Conservation (phyloP, 345 rosid genomes). For the Carallia pectinifolia region DNA sequence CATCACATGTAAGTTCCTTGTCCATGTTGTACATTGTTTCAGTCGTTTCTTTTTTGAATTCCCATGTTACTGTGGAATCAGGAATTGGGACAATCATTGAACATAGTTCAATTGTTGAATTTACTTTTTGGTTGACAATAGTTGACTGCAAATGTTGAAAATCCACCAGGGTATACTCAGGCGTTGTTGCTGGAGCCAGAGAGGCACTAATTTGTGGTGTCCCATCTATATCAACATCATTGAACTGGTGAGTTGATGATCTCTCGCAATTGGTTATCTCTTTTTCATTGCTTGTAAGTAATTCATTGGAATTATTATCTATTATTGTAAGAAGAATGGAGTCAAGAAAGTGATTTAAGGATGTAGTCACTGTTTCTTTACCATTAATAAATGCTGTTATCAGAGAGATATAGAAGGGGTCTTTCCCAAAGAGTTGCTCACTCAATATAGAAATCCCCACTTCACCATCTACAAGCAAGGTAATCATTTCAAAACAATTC, state of each 20-base stretch:
- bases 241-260: constrained; percentile 17
- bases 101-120: background rate
- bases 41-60: background rate
- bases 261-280: background rate
- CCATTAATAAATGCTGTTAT: constrained; percentile 18
- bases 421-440: constrained; percentile 13
- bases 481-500: background rate
- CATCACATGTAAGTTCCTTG: constrained; percentile 14
- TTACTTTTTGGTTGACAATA: background rate
- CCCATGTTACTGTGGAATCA: background rate
- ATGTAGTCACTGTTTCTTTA: constrained; percentile 17
- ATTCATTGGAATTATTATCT: background rate
- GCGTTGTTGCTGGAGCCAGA: constrained; percentile 22
- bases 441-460: constrained; percentile 18
- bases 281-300: background rate
- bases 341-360: constrained; percentile 20
- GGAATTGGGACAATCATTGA: background rate
- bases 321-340: constrained; percentile 11
- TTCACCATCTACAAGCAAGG: constrained; percentile 20
- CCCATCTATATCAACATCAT: constrained; percentile 20
- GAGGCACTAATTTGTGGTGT: constrained; percentile 24
- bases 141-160: background rate
- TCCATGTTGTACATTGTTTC: background rate
- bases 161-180: constrained; percentile 15
- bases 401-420: constrained; percentile 13